Evolutionary conservation across 2,329 filamentous ascomycete genomes (phyloP).

Genomic region (Fusarium buharicum): DNA sequence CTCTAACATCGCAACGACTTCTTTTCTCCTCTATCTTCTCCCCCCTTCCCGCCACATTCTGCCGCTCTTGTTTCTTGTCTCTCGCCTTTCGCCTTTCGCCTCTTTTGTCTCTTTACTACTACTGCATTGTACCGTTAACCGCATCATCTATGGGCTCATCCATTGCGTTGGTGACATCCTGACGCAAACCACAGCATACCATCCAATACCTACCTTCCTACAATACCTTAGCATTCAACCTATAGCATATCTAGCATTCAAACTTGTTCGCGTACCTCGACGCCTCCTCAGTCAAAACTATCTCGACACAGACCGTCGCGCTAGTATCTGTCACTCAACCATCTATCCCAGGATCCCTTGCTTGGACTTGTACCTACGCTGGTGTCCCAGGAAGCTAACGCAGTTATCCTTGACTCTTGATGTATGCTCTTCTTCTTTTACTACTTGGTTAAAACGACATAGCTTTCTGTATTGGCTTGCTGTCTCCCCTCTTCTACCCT

Average conservation of each 20-base stretch:
- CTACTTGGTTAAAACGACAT: not conserved
- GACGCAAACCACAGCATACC: not conserved
- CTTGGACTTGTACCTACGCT: conserved; percentile 12
- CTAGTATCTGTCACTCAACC: conserved; percentile 16
- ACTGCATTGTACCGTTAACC: not conserved
- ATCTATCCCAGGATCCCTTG: conserved; percentile 25
- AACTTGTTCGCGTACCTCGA: conserved; percentile 5
- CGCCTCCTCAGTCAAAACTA: not conserved
- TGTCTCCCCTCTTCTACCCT: not conserved
- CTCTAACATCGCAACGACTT: conserved; percentile 6
- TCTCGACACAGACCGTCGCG: conserved; percentile 14
- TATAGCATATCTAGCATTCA: conserved; percentile 3
- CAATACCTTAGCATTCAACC: too few species aligned
- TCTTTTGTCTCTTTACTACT: conserved; percentile 7
- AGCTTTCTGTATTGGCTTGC: not conserved
- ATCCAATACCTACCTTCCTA: not conserved
- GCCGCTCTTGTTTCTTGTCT: conserved; percentile 13
- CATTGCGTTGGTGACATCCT: conserved; percentile 10
- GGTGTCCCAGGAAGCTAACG: not conserved
- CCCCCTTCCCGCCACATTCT: conserved; percentile 13
- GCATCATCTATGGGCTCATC: conserved; percentile 7
- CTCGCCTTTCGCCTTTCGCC: not conserved
- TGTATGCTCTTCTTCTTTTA: conserved; percentile 25
- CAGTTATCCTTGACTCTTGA: conserved; percentile 3
- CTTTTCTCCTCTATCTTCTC: conserved; percentile 15